Base-by-base conservation (phyloP, 441 rosid genomes). In the Adansonia gregorii region DNA sequence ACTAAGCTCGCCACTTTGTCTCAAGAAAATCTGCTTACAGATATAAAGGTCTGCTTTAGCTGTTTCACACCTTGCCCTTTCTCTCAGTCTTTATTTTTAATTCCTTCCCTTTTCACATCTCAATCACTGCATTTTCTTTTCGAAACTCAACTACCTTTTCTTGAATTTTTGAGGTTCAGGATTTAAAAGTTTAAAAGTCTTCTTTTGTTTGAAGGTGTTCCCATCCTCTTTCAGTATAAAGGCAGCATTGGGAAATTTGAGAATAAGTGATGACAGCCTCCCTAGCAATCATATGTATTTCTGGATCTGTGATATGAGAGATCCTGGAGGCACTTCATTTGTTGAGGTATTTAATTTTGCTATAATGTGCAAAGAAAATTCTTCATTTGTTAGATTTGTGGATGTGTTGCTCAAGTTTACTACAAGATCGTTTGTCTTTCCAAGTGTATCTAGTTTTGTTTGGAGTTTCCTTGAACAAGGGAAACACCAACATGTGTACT, bases 241-340 rank as follows among this genome's bases (percentile, higher is more conserved):
- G 67, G 99, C 99, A 78, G 84, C 93, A 70, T 88, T 97, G 73
- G 99, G 99, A 79, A 97, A 97, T 87, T 82, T 97, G 82, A 90
- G 92, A 82, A 93, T 97, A 84, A 97, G 99, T 86, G 99, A 97
- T 73, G 93, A 97, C 67, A 92, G 98, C 86, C 99, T 97, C 82
- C 94, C 95, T 45, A 82, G 82, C 75, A 80, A 78, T 78, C 99
- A 94, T 82, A 76, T 94, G 87, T 97, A 97, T 87, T 97, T 87
- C 85, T 90, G 97, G 99, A 89, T 92, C 61, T 97, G 99, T 85
- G 98, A 97, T 87, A 97, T 92, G 98, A 93, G 99, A 83, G 92
- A 94, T 87, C 95, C 98, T 48, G 97, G 98, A 73, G 98, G 98
- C 78, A 93, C 93, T 81, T 97, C 99, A 77, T 97, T 97, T 86